These are phyloP conservation scores for Amylostereum areolatum DNA, from an alignment of 1,284 basidiomycete species.

Conservation along the genomic window DNA sequence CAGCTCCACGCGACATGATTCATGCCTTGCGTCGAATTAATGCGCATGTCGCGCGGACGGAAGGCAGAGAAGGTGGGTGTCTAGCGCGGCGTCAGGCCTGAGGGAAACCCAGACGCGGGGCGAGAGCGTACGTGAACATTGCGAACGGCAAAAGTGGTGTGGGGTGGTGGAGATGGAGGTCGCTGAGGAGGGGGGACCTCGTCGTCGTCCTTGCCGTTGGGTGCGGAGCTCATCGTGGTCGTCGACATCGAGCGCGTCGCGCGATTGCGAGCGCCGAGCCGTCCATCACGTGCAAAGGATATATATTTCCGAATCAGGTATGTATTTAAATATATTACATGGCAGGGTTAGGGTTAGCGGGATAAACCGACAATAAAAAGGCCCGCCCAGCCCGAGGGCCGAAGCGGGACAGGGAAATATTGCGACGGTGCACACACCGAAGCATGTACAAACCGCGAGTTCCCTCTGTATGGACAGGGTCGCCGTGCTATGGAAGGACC, in stretches of 20 bases:
- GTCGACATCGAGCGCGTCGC: no score
- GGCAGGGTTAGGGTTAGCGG: slow-evolving; percentile 2
- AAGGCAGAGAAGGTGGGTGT: slow-evolving; percentile 72
- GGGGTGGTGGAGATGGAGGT: slow-evolving; percentile 66
- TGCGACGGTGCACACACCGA: slow-evolving; percentile 26
- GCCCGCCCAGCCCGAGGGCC: slow-evolving; percentile 28
- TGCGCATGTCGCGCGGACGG: slow-evolving; percentile 68
- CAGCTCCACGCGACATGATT: slow-evolving; percentile 77
- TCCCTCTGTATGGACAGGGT: slow-evolving; percentile 46
- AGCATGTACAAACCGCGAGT: slow-evolving; percentile 25
- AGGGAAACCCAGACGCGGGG: no score
- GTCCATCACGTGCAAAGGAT: no score
- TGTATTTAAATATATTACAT: no score
- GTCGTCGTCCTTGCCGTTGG: slow-evolving; percentile 36
- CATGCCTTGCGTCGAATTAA: slow-evolving; percentile 57
- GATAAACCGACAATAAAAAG: neutral
- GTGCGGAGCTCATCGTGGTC: no score
- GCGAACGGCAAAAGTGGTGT: slow-evolving; percentile 62
- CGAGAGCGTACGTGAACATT: slow-evolving; percentile 65
- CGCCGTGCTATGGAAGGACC: slow-evolving; percentile 62
- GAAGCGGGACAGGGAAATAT: slow-evolving; percentile 25
- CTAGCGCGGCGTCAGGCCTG: slow-evolving; percentile 39
- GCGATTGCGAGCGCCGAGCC: no score
- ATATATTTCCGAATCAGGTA: no score
- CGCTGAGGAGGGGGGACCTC: slow-evolving; percentile 59